Conservation (phyloP, 805 yeast genomes). For the Jamesozyma lodderae region DNA sequence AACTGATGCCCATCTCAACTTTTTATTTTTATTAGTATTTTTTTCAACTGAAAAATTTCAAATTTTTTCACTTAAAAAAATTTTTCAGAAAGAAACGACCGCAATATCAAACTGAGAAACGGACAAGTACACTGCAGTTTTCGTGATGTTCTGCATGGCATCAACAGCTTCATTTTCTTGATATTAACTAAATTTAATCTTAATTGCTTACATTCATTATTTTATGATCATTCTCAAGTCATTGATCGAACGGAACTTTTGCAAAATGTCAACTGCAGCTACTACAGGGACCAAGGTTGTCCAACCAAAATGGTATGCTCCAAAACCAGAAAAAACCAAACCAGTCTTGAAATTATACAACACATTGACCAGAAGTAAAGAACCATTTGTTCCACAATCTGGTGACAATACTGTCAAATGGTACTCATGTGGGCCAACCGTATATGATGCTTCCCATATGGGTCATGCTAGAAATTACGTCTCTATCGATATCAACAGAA, state of each 20-base stretch:
- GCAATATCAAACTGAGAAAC: too few relatives aligned
- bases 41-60: neutral
- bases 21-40: too few relatives aligned
- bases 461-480: conserved; percentile 98
- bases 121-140: too few relatives aligned
- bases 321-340: conserved; percentile 22
- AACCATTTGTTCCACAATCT: conserved; percentile 61
- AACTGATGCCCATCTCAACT: conserved; percentile 2
- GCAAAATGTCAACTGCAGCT: conserved; percentile 5
- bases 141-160: too few relatives aligned
- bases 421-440: conserved; percentile 99
- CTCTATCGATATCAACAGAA: conserved; percentile 83
- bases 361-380: conserved; percentile 74
- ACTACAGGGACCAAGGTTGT: conserved; percentile 22
- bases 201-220: too few relatives aligned
- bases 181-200: too few relatives aligned
- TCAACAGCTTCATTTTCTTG: too few relatives aligned
- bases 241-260: neutral
- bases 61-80: too few relatives aligned
- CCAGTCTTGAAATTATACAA: conserved; percentile 62
- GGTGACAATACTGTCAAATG: conserved; percentile 62
- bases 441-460: conserved; percentile 92
- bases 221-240: neutral
- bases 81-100: too few relatives aligned
- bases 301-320: conserved; percentile 49